A percentile compares a stretch with the other conserved stretches of the same genome.
Conservation (phyloP, 2,329 filamentous ascomycete genomes). For the Phoma sp. region DNA sequence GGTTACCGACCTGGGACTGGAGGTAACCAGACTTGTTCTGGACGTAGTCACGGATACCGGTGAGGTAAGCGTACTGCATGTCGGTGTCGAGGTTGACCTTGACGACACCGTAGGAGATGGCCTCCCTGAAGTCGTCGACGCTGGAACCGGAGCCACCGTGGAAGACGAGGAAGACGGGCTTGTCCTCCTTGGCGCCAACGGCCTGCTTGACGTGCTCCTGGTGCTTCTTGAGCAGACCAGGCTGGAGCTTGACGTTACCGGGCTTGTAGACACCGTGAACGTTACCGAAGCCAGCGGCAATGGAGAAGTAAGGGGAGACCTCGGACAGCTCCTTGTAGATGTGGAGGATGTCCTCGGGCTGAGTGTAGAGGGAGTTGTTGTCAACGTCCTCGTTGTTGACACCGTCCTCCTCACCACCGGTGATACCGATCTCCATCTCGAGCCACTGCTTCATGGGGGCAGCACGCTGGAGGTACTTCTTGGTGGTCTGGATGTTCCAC, state of each 20-base stretch:
- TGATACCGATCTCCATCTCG: slow-evolving; percentile 89
- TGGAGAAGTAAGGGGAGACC: slow-evolving; percentile 90
- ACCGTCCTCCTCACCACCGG: slow-evolving; percentile 95
- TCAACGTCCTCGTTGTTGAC: slow-evolving; percentile 98
- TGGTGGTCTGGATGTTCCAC: slow-evolving; percentile 88
- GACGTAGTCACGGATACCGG: slow-evolving; percentile 92
- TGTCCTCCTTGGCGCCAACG: slow-evolving; percentile 72
- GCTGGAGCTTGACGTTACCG: slow-evolving; percentile 95
- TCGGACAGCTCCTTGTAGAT: slow-evolving; percentile 65
- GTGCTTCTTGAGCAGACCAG: slow-evolving; percentile 95
- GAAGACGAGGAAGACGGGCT: slow-evolving; percentile 99
- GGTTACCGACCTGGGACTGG: slow-evolving; percentile 85
- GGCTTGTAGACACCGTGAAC: slow-evolving; percentile 99
- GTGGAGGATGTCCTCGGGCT: slow-evolving; percentile 53
- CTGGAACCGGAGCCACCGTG: slow-evolving; percentile 93
- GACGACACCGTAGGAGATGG: slow-evolving; percentile 78
- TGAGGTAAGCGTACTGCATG: slow-evolving; percentile 86
- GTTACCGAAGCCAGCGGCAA: slow-evolving; percentile 88
- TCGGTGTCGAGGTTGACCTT: slow-evolving; percentile 99
- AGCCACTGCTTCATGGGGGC: slow-evolving; percentile 97
- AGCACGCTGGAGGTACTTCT: slow-evolving; percentile 79
- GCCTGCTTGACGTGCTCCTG: slow-evolving; percentile 88
- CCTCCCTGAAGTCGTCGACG: slow-evolving; percentile 79
- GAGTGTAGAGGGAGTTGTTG: slow-evolving; percentile 96
- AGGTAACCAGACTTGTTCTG: slow-evolving; percentile 92